Conservation (phyloP, 495 filamentous ascomycete species). For the Clohesyomyces aquaticus region DNA sequence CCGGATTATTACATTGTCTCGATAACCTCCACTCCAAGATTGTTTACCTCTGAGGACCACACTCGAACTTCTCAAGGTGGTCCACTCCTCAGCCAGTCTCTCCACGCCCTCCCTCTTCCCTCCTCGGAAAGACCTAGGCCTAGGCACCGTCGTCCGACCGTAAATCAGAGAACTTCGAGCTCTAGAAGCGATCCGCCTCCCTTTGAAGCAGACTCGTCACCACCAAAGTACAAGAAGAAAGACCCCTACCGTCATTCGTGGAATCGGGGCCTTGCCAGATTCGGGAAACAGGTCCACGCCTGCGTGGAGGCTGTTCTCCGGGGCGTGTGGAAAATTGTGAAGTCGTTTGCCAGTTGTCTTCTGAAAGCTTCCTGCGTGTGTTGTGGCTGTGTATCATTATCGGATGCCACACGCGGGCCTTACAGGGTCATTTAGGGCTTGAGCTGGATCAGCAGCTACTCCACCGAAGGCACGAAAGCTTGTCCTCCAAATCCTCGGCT, state of each 20-base stretch:
- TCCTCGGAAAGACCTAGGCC: neutral
- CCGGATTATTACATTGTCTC: neutral
- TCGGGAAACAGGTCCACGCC: neutral
- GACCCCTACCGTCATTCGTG: slow-evolving; percentile 10
- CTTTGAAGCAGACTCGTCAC: neutral
- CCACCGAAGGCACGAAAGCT: too few relatives aligned
- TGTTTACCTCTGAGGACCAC: neutral
- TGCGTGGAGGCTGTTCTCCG: neutral
- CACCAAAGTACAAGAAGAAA: slow-evolving; percentile 7
- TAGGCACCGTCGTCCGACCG: neutral
- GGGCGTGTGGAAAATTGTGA: neutral
- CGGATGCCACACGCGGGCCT: neutral
- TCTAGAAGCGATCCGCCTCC: neutral
- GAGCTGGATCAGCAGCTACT: too few relatives aligned
- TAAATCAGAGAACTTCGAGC: too few relatives aligned
- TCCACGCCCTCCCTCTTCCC: neutral
- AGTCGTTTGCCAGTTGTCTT: too few relatives aligned
- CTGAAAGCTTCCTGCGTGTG: too few relatives aligned
- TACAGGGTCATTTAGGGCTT: neutral
- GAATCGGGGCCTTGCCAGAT: neutral
- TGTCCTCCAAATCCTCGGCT: too few relatives aligned
- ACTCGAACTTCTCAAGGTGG: neutral
- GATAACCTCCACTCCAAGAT: neutral
- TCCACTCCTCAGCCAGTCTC: neutral
- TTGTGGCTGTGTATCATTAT: neutral